Conservation (phyloP, 2,329 filamentous ascomycete species). For the Calonectria multiphialidica region DNA sequence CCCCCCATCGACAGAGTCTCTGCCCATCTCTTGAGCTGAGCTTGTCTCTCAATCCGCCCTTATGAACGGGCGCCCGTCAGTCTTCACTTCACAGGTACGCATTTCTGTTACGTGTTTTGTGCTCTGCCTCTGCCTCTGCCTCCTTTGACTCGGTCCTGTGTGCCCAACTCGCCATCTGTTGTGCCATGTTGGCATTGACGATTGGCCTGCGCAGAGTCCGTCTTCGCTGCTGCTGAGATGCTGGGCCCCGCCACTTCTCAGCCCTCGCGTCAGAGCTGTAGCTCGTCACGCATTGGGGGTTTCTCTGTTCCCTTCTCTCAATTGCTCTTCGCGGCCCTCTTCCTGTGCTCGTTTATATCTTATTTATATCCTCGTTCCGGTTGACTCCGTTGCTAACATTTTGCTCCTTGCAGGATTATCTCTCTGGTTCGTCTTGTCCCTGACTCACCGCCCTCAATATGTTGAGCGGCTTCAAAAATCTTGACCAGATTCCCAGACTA, state of each 20-base stretch:
- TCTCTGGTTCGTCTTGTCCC: conserved; percentile 71
- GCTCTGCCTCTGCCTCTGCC: background rate
- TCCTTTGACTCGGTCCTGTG: background rate
- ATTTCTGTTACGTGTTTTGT: background rate
- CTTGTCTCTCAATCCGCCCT: conserved; percentile 68
- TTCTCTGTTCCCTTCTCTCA: background rate
- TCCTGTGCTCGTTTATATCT: conserved; percentile 4
- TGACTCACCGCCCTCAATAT: conserved; percentile 56
- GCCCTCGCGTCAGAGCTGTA: conserved; percentile 3
- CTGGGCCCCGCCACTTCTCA: conserved; percentile 35
- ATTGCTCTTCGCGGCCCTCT: conserved; percentile 9
- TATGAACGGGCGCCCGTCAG: conserved; percentile 88
- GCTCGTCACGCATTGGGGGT: background rate
- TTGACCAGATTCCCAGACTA: too few species aligned
- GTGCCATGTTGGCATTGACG: background rate
- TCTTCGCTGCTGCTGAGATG: conserved; percentile 21
- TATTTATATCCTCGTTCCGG: conserved; percentile 25
- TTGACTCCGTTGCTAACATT: conserved; percentile 56
- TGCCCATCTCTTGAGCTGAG: conserved; percentile 46
- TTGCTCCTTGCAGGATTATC: conserved; percentile 71
- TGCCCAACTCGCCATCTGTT: conserved; percentile 13
- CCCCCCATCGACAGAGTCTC: conserved; percentile 20
- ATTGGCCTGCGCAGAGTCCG: conserved; percentile 5
- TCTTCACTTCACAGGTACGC: conserved; percentile 87
- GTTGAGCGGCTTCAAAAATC: conserved; percentile 20